Conservation (phyloP, 2,329 filamentous ascomycete species). For the Epicoccum nigrum region DNA sequence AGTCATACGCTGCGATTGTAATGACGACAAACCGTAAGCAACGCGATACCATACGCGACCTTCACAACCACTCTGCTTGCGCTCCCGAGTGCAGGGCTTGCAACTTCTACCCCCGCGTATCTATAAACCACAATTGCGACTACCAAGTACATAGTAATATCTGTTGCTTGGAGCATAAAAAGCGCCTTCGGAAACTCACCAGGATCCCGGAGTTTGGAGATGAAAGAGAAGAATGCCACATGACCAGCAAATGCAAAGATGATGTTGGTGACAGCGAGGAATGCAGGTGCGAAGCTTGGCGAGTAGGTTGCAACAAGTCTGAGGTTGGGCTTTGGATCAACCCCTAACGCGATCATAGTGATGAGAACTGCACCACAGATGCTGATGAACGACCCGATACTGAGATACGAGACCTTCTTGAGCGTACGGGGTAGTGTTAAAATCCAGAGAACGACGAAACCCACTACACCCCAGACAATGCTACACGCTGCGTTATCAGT, state of each 20-base stretch:
- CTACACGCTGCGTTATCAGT: conserved; percentile 66
- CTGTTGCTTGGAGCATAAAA: conserved; percentile 63
- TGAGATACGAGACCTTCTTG: conserved; percentile 66
- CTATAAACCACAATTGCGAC: conserved; percentile 71
- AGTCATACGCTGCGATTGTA: background rate
- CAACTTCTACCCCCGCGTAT: conserved; percentile 65
- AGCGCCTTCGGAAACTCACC: conserved; percentile 67
- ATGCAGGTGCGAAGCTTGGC: conserved; percentile 24
- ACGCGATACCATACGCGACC: conserved; percentile 70
- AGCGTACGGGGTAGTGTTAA: conserved; percentile 67
- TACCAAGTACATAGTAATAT: conserved; percentile 68
- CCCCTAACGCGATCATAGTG: conserved; percentile 69
- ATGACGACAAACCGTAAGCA: conserved; percentile 58
- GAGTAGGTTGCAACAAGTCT: conserved; percentile 23
- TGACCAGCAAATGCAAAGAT: conserved; percentile 72
- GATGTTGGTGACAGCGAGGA: conserved; percentile 59
- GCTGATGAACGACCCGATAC: conserved; percentile 67
- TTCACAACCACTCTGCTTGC: conserved; percentile 66
- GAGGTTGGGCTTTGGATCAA: conserved; percentile 47
- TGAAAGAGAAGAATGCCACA: conserved; percentile 70
- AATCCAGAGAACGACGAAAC: conserved; percentile 63
- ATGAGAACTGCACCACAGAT: conserved; percentile 68
- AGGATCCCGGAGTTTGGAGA: conserved; percentile 67
- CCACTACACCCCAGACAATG: conserved; percentile 67
- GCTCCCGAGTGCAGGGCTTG: conserved; percentile 66